A percentile compares a stretch with the other conserved stretches of the same genome.
These are phyloP conservation scores for Phytophthora tentaculata DNA, from an alignment of 352 stramenopile genomes.

Conservation along the genomic window DNA sequence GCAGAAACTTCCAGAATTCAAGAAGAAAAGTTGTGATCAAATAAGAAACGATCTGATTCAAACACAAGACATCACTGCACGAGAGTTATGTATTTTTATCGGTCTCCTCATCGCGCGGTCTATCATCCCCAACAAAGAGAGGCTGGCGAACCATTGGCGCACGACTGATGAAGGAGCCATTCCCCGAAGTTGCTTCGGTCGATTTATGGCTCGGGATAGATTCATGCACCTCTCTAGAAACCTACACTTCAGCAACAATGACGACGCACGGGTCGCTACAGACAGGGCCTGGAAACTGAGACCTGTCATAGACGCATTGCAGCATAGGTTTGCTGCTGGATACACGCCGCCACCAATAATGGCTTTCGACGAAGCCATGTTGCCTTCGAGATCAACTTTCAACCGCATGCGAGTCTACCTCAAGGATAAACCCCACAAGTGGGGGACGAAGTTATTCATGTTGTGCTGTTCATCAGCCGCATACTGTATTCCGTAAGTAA, in stretches of 20 bases:
- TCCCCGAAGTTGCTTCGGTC: slow-evolving; percentile 2
- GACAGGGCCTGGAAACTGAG: neutral
- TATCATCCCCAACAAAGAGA: slow-evolving; percentile 5
- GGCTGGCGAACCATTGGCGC: neutral
- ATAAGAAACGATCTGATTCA: neutral
- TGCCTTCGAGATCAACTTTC: neutral
- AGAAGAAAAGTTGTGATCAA: neutral
- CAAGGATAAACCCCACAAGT: neutral
- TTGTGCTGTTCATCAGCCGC: neutral
- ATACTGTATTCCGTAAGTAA: neutral
- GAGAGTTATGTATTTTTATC: slow-evolving; percentile 6
- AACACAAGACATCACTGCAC: neutral
- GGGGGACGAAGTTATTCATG: neutral
- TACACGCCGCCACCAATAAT: neutral
- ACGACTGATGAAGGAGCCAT: neutral
- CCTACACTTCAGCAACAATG: slow-evolving; percentile 4
- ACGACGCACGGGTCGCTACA: neutral
- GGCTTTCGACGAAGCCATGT: neutral
- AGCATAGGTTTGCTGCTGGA: neutral
- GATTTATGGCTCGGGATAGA: neutral
- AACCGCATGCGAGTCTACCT: neutral
- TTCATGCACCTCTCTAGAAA: slow-evolving; percentile 13
- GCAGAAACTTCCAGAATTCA: neutral
- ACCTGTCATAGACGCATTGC: neutral
- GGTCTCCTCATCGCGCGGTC: neutral